Evolutionary conservation across 2,329 filamentous ascomycete species (phyloP).

Genomic region (Zalaria sp.): DNA sequence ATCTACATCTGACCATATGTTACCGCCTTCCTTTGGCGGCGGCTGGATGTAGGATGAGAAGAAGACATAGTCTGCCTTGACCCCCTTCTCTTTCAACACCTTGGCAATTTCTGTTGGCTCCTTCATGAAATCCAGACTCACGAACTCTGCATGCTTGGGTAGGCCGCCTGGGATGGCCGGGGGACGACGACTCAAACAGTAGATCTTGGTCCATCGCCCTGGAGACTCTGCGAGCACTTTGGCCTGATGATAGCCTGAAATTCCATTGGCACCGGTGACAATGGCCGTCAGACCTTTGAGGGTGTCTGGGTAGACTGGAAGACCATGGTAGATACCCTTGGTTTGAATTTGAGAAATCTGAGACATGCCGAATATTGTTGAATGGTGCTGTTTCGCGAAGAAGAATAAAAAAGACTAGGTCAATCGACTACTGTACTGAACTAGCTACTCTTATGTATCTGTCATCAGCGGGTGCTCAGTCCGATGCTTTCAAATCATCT

Average conservation of each 20-base stretch:
- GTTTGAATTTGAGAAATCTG: constrained; percentile 11
- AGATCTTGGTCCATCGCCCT: constrained; percentile 38
- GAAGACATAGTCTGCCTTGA: constrained; percentile 30
- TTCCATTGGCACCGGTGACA: constrained; percentile 40
- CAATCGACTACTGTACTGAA: no score
- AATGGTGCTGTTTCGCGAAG: no score
- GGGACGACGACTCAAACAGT: constrained; percentile 32
- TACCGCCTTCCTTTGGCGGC: constrained; percentile 27
- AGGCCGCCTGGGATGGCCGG: constrained; percentile 15
- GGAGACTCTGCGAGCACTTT: constrained; percentile 32
- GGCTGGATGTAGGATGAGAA: constrained; percentile 43
- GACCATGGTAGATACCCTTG: constrained; percentile 34
- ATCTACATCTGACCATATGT: constrained; percentile 36
- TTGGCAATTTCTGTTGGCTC: constrained; percentile 16
- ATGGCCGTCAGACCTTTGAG: constrained; percentile 34
- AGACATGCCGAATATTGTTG: constrained; percentile 4
- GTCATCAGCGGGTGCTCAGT: no score
- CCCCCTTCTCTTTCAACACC: constrained; percentile 13
- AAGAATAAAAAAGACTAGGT: no score
- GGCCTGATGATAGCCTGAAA: constrained; percentile 38
- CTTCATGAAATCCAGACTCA: constrained; percentile 20
- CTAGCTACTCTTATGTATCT: no score
- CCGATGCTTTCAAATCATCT: no score
- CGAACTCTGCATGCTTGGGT: constrained; percentile 1
- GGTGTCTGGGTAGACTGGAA: constrained; percentile 30